Evolutionary conservation across 2,329 filamentous ascomycete species (phyloP).

Genomic region (Aphanoascus verrucosus): DNA sequence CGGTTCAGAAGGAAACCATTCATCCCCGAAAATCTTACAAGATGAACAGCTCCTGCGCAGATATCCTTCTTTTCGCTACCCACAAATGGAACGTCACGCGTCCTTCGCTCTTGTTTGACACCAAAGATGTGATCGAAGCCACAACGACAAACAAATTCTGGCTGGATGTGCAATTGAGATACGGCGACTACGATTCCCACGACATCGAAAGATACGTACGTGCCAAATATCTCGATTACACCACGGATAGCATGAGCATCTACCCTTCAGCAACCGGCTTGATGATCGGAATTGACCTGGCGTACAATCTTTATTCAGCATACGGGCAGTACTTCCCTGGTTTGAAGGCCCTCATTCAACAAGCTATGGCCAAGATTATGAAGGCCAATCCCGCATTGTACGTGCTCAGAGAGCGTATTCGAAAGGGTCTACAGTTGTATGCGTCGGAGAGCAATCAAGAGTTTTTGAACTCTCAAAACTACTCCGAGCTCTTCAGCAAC

Average conservation of each 20-base stretch:
- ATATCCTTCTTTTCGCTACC: constrained; percentile 90
- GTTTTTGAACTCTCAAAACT: constrained; percentile 98
- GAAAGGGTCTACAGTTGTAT: constrained; percentile 95
- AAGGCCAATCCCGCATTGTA: constrained; percentile 97
- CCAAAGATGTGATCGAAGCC: constrained; percentile 86
- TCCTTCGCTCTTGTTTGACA: constrained; percentile 87
- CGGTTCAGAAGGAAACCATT: constrained; percentile 97
- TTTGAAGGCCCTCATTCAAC: constrained; percentile 86
- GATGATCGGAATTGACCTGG: constrained; percentile 95
- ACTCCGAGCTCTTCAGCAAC: constrained; percentile 97
- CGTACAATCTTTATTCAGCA: constrained; percentile 96
- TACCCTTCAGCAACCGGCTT: constrained; percentile 93
- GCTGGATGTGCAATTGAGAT: constrained; percentile 91
- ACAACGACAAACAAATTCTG: constrained; percentile 99
- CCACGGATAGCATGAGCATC: constrained; percentile 95
- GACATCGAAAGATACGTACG: constrained; percentile 96
- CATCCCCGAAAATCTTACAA: constrained; percentile 99
- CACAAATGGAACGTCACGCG: constrained; percentile 98
- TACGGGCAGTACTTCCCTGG: constrained; percentile 99
- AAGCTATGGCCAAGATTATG: constrained; percentile 99
- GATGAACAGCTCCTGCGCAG: constrained; percentile 99
- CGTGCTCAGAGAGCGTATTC: constrained; percentile 90
- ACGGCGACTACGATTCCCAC: constrained; percentile 97
- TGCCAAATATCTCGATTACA: constrained; percentile 98
- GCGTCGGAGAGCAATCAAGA: constrained; percentile 98